These are phyloP conservation scores for Emericellopsis terricola DNA, from an alignment of 495 filamentous ascomycete genomes.

Conservation along the genomic window DNA sequence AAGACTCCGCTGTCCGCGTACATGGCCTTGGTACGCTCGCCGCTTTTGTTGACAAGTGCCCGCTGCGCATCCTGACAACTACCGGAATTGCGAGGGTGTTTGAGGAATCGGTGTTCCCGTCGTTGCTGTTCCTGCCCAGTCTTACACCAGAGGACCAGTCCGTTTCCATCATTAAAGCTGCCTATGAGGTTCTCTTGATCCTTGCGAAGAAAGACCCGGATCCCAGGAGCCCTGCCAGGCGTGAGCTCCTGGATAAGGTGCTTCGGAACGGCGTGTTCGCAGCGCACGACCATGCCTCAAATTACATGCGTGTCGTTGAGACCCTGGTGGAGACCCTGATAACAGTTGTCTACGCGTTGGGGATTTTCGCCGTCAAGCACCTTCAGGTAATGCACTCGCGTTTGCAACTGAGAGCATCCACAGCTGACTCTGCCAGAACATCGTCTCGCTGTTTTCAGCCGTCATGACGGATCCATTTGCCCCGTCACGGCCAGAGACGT, in stretches of 20 bases:
- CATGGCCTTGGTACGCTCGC: conserved; percentile 42
- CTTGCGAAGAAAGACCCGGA: conserved; percentile 31
- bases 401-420: not conserved
- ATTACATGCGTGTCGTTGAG: conserved; percentile 28
- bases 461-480: conserved; percentile 57
- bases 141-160: conserved; percentile 61
- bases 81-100: conserved; percentile 70
- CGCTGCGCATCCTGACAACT: conserved; percentile 35
- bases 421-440: conserved; percentile 19
- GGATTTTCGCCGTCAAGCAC: conserved; percentile 54
- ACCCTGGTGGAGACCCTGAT: conserved; percentile 40
- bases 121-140: conserved; percentile 54
- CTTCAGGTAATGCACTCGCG: conserved; percentile 32
- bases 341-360: conserved; percentile 38
- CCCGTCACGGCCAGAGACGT: conserved; percentile 31
- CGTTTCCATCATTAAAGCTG: conserved; percentile 39
- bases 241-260: conserved; percentile 28
- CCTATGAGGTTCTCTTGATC: conserved; percentile 46
- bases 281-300: conserved; percentile 32
- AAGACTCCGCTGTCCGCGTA: conserved; percentile 31
- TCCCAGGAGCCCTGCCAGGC: conserved; percentile 2
- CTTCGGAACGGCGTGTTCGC: conserved; percentile 37
- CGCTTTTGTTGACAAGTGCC: conserved; percentile 41
- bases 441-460: conserved; percentile 47
- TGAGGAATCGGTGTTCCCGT: conserved; percentile 57